Evolutionary conservation across 108 stramenopile species (phyloP).

Genomic region (Cylindrotheca closterium): DNA sequence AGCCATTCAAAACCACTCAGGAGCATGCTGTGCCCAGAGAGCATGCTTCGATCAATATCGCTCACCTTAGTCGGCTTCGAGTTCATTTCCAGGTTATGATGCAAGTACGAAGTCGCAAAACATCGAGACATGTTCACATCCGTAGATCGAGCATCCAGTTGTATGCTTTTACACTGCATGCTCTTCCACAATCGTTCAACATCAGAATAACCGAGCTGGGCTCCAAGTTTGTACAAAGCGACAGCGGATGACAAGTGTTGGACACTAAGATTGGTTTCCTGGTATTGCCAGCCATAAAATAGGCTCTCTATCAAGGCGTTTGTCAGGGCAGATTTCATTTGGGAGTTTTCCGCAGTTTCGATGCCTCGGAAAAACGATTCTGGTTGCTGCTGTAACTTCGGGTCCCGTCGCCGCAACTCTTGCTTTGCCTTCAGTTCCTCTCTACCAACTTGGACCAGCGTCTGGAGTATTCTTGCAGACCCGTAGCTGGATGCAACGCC

Average conservation of each 20-base stretch:
- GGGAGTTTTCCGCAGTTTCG: conserved; percentile 40
- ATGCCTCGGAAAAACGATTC: conserved; percentile 54
- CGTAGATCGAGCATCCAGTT: conserved; percentile 1
- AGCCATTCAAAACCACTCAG: conserved; percentile 10
- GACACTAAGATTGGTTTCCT: not conserved
- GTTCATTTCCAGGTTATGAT: not conserved
- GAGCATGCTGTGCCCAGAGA: conserved; percentile 2
- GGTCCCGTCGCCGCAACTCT: conserved; percentile 51
- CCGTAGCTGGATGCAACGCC: conserved; percentile 7
- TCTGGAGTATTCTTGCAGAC: conserved; percentile 1
- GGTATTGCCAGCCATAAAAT: conserved; percentile 7
- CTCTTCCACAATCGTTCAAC: conserved; percentile 16
- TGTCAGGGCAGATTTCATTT: conserved; percentile 16
- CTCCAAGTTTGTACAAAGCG: conserved; percentile 24
- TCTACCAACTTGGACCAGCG: conserved; percentile 15
- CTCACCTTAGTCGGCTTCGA: not conserved
- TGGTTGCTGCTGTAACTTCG: conserved; percentile 55
- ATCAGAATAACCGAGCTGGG: conserved; percentile 15
- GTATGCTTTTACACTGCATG: not conserved
- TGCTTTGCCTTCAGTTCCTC: conserved; percentile 3
- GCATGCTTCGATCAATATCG: conserved; percentile 17
- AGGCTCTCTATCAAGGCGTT: conserved; percentile 35
- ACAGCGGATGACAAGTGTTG: conserved; percentile 12
- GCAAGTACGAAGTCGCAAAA: not conserved
- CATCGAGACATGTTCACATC: not conserved